These are phyloP conservation scores for Ophiostoma sp. DNA, from an alignment of 2,329 filamentous ascomycete genomes.

Conservation along the genomic window DNA sequence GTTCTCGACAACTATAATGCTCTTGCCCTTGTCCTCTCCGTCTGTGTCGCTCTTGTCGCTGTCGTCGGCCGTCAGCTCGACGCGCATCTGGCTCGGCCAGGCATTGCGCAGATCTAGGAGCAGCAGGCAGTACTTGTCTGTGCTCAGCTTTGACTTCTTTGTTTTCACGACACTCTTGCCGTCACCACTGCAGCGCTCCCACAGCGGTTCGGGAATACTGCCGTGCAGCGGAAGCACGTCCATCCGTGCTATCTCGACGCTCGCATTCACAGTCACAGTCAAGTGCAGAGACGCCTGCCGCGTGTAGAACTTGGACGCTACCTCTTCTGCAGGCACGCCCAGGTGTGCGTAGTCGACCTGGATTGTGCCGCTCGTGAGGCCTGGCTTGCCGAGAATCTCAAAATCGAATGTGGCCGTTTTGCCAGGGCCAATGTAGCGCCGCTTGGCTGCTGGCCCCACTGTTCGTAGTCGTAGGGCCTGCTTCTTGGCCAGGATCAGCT, in stretches of 20 bases:
- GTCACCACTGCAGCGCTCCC: slow-evolving; percentile 41
- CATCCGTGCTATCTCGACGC: slow-evolving; percentile 72
- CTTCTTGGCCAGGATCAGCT: slow-evolving; percentile 69
- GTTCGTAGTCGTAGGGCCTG: slow-evolving; percentile 56
- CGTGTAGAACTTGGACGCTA: slow-evolving; percentile 73
- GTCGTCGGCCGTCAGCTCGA: slow-evolving; percentile 48
- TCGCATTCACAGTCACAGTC: slow-evolving; percentile 86
- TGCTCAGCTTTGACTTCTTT: neutral
- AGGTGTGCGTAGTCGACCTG: slow-evolving; percentile 83
- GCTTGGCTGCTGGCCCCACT: neutral
- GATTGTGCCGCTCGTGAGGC: slow-evolving; percentile 70
- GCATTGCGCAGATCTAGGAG: slow-evolving; percentile 81
- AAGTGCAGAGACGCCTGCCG: slow-evolving; percentile 75
- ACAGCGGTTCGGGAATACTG: slow-evolving; percentile 56
- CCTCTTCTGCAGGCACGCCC: slow-evolving; percentile 61
- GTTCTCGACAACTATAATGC: slow-evolving; percentile 45
- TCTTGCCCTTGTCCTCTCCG: neutral
- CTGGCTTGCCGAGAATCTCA: slow-evolving; percentile 80
- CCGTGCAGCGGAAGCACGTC: slow-evolving; percentile 71
- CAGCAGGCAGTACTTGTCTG: slow-evolving; percentile 67
- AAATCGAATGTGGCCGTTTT: slow-evolving; percentile 68
- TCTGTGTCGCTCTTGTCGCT: slow-evolving; percentile 27
- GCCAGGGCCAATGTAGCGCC: slow-evolving; percentile 59
- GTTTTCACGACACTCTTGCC: slow-evolving; percentile 29
- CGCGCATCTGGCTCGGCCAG: slow-evolving; percentile 73